Evolutionary conservation across 768 basidiomycete genomes (phyloP), one percentile per base, ranked within the genome.

Genomic region (Boletales sp.): DNA sequence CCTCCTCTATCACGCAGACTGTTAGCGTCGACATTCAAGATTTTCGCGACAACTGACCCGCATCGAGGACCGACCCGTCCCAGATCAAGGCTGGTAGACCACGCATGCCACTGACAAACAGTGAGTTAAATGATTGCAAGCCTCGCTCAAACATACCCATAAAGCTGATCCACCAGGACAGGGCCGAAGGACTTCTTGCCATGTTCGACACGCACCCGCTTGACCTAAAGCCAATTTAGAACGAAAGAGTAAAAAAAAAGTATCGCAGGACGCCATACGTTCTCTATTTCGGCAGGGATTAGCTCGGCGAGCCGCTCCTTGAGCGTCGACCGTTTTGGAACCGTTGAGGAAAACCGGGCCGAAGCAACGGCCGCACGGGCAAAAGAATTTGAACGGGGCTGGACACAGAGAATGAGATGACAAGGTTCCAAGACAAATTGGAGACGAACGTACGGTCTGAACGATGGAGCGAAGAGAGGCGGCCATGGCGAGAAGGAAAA

Each of bases 11-110:
- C 54, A 43, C 19, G 32, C 39, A 56, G 19, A 24, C 45, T 14
- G 5, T 51, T 4, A 43, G 37, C 17, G 13, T 19, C 8, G 5
- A 34, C 9, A 15, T 15, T n/a, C 18, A 24, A 8, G 12, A 17
- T 7, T 3, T 24, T 31, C 9, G 9, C 47, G 8, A 41, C 40
- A 9, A 69, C 81, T 50, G 46, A 87, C 90, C 87, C 47, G 95
- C 82, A 67, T 97, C 95, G 55, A 98, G 84, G 52, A 98, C 95
- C 48, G 95, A 98, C 53, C 90, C 95, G 57, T 98, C 95, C 95
- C 95, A 98, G 60, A 98, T 92, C 59, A 98, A 83, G 46, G 93
- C 94, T 57, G 94, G 90, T 42, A 91, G 79, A 54, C 90, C 87
- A 54, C 89, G 77, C 88, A 92, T 90, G 47, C 90, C 90, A 59